A percentile compares a stretch with the other conserved stretches of the same genome.
These are phyloP conservation scores for Fusarium austroafricanum DNA, from an alignment of 2,329 filamentous ascomycete genomes.

Conservation along the genomic window DNA sequence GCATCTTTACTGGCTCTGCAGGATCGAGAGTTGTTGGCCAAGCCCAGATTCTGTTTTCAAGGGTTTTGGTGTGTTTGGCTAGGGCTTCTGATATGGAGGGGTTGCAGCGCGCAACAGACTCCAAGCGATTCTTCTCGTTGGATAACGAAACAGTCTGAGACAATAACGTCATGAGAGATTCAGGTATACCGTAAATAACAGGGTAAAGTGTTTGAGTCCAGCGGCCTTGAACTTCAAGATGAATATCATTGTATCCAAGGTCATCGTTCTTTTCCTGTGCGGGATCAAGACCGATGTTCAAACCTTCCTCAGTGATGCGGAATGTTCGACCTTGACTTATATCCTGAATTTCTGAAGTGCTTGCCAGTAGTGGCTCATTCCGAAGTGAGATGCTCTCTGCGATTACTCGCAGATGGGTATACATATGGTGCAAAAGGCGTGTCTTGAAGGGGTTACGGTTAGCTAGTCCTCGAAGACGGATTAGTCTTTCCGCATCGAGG, in stretches of 20 bases:
- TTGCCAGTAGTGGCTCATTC: conserved; percentile 2
- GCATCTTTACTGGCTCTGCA: conserved; percentile 8
- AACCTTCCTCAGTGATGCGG: conserved; percentile 43
- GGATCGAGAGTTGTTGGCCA: conserved; percentile 39
- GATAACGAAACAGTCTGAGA: conserved; percentile 57
- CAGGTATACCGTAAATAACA: conserved; percentile 58
- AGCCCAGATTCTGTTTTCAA: conserved; percentile 50
- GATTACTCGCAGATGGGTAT: conserved; percentile 58
- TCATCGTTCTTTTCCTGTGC: conserved; percentile 49
- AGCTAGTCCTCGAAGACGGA: conserved; percentile 52
- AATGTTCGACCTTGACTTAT: conserved; percentile 41
- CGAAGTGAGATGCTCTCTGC: conserved; percentile 54
- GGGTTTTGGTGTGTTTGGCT: conserved; percentile 46
- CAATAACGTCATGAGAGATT: conserved; percentile 54
- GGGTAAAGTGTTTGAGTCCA: conserved; percentile 57
- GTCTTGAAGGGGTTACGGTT: conserved; percentile 55
- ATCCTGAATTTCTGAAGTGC: not conserved
- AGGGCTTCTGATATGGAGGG: conserved; percentile 43
- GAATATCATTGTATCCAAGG: conserved; percentile 57
- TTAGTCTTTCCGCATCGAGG: conserved; percentile 58
- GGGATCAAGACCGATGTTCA: conserved; percentile 47
- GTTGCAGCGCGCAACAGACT: conserved; percentile 40
- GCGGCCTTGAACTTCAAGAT: conserved; percentile 54
- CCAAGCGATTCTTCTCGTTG: conserved; percentile 54
- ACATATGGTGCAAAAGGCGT: conserved; percentile 60